Base-by-base conservation (phyloP, 1,284 basidiomycete genomes). In the Inonotus hispidus region DNA sequence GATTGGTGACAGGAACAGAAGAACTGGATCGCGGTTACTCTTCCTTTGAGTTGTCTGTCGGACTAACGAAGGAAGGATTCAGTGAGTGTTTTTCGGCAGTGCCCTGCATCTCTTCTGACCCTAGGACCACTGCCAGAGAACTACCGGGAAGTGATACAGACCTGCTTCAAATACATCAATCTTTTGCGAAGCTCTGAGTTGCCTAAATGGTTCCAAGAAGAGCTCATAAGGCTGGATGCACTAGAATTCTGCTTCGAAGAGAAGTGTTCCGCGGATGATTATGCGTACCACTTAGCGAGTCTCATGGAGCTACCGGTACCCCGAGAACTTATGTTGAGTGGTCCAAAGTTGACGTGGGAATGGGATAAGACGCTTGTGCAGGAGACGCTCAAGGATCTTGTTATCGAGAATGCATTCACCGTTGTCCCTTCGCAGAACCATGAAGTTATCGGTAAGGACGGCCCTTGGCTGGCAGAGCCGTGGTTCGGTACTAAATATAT, bases 171-270 rank as follows among this genome's bases (percentile, higher is more conserved):
- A 70, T 99, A 97, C 75, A 82, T 99, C 64, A 81, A 87, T 10
- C 82, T 99, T 21, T 80, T 99, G 19, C 82, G 84, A 39, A 80
- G 84, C 21, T 84, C 87, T 4, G 75, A 82, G 4, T 83, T 96
- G 43, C 82, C 89, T 19, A 71, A 82, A 50, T 91, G 84, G 78
- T 82, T 89, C 63, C 95, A 95, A 71, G 76, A 85, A 49, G 96
- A 99, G 73, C 81, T 90, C 58, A 82, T 84, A 52, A 79, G 82
- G 49, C 81, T 99, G 46, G 84, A 88, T 35, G 77, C 83, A 39
- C 91, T 89, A 35, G 84, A 83, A 25, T 99, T 98, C 80, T 82
- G 87, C 37, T 99, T 96, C 72, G 82, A 87, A 57, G 96, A 99
- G 73, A 95, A 97, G 73, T 78, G 79, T 46, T 78, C 84, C 21